These are phyloP conservation scores for Termitomyces sp. DNA, from an alignment of 768 basidiomycete species.

Conservation along the genomic window DNA sequence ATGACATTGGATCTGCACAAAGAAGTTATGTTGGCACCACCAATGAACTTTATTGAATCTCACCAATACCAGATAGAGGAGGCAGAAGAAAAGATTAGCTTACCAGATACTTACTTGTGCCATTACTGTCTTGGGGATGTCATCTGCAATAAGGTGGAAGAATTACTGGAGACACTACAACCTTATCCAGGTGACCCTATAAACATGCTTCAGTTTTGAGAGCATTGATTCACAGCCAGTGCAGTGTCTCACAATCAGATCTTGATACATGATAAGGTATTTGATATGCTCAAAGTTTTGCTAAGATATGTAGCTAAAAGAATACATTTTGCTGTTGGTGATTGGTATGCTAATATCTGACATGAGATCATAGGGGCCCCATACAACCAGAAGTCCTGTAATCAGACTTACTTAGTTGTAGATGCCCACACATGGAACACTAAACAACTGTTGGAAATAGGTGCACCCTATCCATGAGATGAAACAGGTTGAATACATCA, in stretches of 20 bases:
- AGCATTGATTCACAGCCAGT: neutral
- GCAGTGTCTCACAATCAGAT: neutral
- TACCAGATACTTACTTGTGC: neutral
- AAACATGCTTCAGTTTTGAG: neutral
- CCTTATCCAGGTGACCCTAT: neutral
- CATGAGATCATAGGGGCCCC: neutral
- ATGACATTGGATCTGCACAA: no score
- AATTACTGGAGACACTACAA: neutral
- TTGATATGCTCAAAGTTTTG: neutral
- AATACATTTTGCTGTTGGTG: neutral
- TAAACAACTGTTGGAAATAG: neutral
- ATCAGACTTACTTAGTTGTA: neutral
- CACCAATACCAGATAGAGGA: neutral
- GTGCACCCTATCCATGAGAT: neutral
- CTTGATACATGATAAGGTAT: neutral
- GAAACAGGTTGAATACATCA: neutral
- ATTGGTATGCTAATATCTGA: neutral
- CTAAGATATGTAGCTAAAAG: neutral
- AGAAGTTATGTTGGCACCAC: neutral
- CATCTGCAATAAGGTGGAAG: neutral
- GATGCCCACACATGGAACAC: neutral
- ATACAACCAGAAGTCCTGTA: neutral
- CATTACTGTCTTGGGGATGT: neutral
- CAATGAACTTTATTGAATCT: neutral
- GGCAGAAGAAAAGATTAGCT: neutral